A percentile compares a stretch with the other conserved stretches of the same genome.
These are phyloP conservation scores for Zygosaccharomyces lentus DNA, from an alignment of 805 yeast species.

Conservation along the genomic window DNA sequence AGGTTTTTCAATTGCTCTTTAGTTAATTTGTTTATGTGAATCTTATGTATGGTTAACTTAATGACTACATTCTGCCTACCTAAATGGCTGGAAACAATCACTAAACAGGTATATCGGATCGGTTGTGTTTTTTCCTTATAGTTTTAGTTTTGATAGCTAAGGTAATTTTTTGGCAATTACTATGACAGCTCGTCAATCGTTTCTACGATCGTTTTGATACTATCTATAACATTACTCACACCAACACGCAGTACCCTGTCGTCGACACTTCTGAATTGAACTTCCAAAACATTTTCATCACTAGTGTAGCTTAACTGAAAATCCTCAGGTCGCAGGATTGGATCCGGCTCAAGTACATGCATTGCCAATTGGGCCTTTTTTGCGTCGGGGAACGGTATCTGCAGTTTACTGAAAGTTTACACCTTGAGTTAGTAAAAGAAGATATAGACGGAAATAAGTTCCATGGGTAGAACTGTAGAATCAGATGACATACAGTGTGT, in stretches of 20 bases:
- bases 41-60: too few relatives aligned
- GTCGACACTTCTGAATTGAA: conserved; percentile 55
- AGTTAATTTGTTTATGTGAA: too few relatives aligned
- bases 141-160: background rate
- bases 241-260: conserved; percentile 81
- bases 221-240: conserved; percentile 74
- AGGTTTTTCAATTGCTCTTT: too few relatives aligned
- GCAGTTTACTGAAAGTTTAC: conserved; percentile 36
- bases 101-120: too few relatives aligned
- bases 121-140: background rate
- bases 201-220: conserved; percentile 70
- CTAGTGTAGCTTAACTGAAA: conserved; percentile 45
- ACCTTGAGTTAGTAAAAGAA: conserved; percentile 10
- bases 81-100: too few relatives aligned
- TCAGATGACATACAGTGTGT: conserved; percentile 4
- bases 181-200: conserved; percentile 56
- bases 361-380: conserved; percentile 62
- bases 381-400: conserved; percentile 58
- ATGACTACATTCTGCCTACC: too few relatives aligned
- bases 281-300: conserved; percentile 38
- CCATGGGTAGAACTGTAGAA: background rate
- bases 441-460: background rate
- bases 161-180: background rate
- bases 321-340: conserved; percentile 69
- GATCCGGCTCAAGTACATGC: conserved; percentile 67